Conservation (phyloP, 148 eudicot species). For the Vaccinium macrocarpon region DNA sequence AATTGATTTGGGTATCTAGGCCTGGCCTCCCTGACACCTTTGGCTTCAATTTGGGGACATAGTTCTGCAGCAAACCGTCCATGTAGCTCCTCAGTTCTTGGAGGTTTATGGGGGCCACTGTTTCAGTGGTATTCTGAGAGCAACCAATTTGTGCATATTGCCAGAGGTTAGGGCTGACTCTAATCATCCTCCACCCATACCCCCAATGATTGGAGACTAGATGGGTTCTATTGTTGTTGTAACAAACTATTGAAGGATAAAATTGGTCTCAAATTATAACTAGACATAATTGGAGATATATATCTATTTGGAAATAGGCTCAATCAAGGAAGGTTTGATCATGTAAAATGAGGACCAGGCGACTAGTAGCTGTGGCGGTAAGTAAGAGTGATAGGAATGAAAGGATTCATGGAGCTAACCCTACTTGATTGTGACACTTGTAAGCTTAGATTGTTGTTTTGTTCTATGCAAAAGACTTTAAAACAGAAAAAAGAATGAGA, state of each 20-base stretch:
- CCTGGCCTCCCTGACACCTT: no score
- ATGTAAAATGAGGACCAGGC: neutral
- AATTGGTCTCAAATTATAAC: neutral
- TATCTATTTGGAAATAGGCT: neutral
- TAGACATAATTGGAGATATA: neutral
- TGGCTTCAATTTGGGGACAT: no score
- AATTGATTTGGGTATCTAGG: no score
- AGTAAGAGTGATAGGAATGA: neutral
- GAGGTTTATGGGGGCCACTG: no score
- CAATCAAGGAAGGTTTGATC: neutral
- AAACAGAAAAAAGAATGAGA: neutral
- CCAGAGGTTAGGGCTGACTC: no score
- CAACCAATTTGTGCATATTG: no score
- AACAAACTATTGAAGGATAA: neutral
- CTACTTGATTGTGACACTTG: neutral
- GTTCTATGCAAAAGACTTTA: neutral
- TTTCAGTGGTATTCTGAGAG: no score
- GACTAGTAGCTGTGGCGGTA: neutral
- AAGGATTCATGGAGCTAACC: neutral
- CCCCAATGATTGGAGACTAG: no score
- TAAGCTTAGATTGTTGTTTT: neutral
- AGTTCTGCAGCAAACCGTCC: no score
- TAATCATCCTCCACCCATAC: no score
- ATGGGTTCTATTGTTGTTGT: no score
- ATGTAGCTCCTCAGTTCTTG: no score